Evolutionary conservation across 371 early-diverging fungal genomes (phyloP).

Genomic region (Mortierella sp.): DNA sequence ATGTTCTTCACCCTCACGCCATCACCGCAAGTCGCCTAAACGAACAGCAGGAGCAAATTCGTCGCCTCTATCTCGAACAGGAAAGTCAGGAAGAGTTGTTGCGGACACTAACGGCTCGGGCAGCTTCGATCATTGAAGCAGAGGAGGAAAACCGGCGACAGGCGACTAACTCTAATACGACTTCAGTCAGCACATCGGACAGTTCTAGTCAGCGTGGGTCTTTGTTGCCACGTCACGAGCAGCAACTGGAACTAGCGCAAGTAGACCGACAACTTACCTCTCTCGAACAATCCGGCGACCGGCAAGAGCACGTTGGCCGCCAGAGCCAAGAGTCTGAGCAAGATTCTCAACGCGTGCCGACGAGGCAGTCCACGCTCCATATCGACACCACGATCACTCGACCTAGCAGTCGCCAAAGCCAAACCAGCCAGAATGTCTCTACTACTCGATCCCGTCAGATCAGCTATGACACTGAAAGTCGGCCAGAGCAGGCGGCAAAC

Average conservation of each 20-base stretch:
- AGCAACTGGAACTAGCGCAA: not conserved
- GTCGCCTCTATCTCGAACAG: slow-evolving; percentile 39
- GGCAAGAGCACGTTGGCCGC: not conserved
- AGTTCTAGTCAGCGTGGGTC: not conserved
- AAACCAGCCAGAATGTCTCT: not conserved
- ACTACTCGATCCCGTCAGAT: slow-evolving; percentile 16
- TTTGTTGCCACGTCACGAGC: not conserved
- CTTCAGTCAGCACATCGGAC: slow-evolving; percentile 11
- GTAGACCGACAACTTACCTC: not conserved
- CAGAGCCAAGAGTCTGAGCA: not conserved
- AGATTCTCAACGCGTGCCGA: not conserved
- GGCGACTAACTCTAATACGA: not conserved
- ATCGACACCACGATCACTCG: slow-evolving; percentile 36
- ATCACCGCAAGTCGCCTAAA: slow-evolving; percentile 12
- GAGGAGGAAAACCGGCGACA: slow-evolving; percentile 20
- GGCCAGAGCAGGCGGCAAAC: not conserved
- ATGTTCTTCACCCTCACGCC: slow-evolving; percentile 10
- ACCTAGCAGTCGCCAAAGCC: slow-evolving; percentile 21
- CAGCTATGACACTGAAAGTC: slow-evolving; percentile 14
- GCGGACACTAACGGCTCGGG: slow-evolving; percentile 37
- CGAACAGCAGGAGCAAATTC: slow-evolving; percentile 45
- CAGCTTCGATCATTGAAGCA: slow-evolving; percentile 34
- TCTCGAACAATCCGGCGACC: not conserved
- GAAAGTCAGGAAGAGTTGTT: slow-evolving; percentile 48
- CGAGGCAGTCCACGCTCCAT: slow-evolving; percentile 35